Base-by-base conservation (phyloP, 225 moss, liverwort and hornwort species). In the Polytrichum commune region DNA sequence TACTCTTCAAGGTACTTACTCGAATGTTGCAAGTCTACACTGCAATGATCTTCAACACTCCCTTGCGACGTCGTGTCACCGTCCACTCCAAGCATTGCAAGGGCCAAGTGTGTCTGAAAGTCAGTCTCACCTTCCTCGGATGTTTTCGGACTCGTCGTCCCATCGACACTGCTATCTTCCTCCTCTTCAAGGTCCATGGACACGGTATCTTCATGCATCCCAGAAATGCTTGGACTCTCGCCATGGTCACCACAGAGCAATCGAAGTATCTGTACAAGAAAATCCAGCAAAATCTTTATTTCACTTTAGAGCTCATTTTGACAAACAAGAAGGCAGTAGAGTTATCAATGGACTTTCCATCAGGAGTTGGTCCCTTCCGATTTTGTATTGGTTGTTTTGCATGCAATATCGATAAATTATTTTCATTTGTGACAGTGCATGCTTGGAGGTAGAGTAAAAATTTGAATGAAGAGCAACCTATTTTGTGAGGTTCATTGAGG, bases 81-180 rank as follows among this genome's bases (percentile, higher is more conserved):
- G 18, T 89, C 89, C 72, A 89, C 86, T 7, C 89, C 86, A n/a
- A 84, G 23, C 89, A 89, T 84, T 0, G 89, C 89, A 4, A 89
- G 72, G 0, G 89, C 86, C 61, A 89, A 5, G 60, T 86, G 86
- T 30, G 77, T 78, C 27, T 81, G 74, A 56, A 89, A 79, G 38
- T 76, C 73, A 9, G 7, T 29, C 19, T 81, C 58, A 54, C 58
- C 54, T 5, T 62, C 62, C 0, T 29, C 67, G 19, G 46, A 68
- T 0, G 67, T 61, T 46, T 46, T 46, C 4, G 46, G 46, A 23
- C 57, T 67, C 4, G 53, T 16, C 6, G 18, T 25, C 25, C 57
- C 67, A 2, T 74, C 65, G n/a, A 63, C 70, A 8, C 8, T 54
- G 19, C 67, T 5, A 4, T 70, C 79, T 0, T 66, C 58, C 19